Conservation (phyloP, 2,329 filamentous ascomycete species). For the Phaeosphaeria sp. region DNA sequence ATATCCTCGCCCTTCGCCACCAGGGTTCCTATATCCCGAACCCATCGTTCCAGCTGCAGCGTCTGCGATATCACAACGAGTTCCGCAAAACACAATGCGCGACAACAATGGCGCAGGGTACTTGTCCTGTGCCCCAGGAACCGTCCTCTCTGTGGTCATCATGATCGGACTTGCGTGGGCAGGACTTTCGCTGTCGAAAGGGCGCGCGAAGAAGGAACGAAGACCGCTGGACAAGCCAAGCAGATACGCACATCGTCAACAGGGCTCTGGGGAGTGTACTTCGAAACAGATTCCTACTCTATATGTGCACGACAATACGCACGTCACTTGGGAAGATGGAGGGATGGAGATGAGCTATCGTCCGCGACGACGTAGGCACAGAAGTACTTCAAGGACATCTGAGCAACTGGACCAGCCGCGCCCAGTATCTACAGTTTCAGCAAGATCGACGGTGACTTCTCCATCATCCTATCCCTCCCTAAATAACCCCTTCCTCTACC, state of each 20-base stretch:
- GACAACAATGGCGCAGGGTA: slow-evolving; percentile 7
- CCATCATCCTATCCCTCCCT: slow-evolving; percentile 3
- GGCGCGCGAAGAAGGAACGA: neutral
- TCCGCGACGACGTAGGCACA: neutral
- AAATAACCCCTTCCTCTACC: slow-evolving; percentile 8
- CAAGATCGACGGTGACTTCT: neutral
- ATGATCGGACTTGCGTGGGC: slow-evolving; percentile 12
- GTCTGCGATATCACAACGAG: neutral
- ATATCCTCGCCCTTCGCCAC: slow-evolving; percentile 12
- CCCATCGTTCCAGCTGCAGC: slow-evolving; percentile 9
- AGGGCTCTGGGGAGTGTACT: neutral
- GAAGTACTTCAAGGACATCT: no score
- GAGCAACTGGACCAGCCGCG: no score
- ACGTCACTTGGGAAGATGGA: neutral
- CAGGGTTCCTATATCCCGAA: slow-evolving; percentile 13
- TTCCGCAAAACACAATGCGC: neutral
- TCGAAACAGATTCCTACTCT: neutral
- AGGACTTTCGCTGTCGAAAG: slow-evolving; percentile 26
- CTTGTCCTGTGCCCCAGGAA: slow-evolving; percentile 10
- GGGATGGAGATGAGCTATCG: slow-evolving; percentile 1
- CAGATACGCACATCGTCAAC: no score
- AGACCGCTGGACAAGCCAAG: slow-evolving; percentile 23
- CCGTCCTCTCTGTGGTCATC: slow-evolving; percentile 7
- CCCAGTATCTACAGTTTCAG: neutral
- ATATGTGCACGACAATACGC: neutral